Conservation (phyloP, 2,329 filamentous ascomycete genomes). For the Arthroderma uncinatum region DNA sequence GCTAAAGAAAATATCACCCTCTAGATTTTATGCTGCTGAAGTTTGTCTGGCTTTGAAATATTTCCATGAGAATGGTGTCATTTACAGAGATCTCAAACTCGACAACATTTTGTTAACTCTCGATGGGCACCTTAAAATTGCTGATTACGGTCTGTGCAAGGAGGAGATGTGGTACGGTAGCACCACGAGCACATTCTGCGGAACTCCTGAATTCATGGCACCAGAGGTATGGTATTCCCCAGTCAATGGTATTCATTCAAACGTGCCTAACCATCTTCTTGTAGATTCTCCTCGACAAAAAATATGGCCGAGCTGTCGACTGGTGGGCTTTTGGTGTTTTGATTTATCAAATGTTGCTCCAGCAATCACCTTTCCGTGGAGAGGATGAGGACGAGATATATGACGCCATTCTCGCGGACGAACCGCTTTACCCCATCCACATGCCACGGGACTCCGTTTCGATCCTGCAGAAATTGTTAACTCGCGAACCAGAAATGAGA, state of each 20-base stretch:
- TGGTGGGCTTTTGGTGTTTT: conserved; percentile 99
- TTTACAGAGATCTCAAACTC: conserved; percentile 74
- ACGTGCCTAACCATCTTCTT: conserved; percentile 17
- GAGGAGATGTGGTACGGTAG: conserved; percentile 99
- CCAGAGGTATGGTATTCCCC: conserved; percentile 58
- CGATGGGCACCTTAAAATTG: conserved; percentile 97
- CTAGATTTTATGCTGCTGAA: conserved; percentile 88
- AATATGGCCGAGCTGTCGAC: conserved; percentile 92
- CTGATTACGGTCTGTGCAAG: conserved; percentile 96
- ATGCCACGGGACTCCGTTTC: conserved; percentile 98
- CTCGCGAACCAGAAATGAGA: conserved; percentile 83
- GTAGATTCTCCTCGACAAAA: conserved; percentile 92
- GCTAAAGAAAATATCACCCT: background rate
- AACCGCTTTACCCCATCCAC: conserved; percentile 94
- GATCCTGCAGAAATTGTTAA: conserved; percentile 93
- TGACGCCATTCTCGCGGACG: conserved; percentile 93
- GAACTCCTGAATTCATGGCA: conserved; percentile 99
- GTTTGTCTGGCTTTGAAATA: conserved; percentile 96
- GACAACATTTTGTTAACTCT: conserved; percentile 87
- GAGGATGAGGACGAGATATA: conserved; percentile 99
- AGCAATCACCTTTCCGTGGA: conserved; percentile 96
- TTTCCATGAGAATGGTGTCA: conserved; percentile 98
- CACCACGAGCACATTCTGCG: conserved; percentile 95
- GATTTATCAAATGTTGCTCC: conserved; percentile 98
- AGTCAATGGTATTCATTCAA: background rate